Evolutionary conservation across 1,139 yeast species (phyloP).

Genomic region (Scheffersomyces titani): DNA sequence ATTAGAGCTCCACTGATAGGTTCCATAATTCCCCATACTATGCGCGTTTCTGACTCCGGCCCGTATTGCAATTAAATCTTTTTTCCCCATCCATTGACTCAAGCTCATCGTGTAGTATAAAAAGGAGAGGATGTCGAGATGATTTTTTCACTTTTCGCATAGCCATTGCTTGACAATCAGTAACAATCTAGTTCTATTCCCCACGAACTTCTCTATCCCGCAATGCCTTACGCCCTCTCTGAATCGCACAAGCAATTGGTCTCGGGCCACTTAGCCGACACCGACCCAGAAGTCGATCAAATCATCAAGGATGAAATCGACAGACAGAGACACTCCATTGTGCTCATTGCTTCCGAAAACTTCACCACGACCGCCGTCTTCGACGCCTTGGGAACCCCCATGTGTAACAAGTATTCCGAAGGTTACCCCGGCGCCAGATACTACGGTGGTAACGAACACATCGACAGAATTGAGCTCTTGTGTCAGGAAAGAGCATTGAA

Average conservation of each 20-base stretch:
- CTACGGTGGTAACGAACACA: constrained; percentile 91
- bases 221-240: constrained; percentile 62
- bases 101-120: background rate
- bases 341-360: constrained; percentile 93
- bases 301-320: constrained; percentile 86
- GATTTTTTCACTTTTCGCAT: background rate
- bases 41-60: background rate
- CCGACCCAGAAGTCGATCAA: constrained; percentile 81
- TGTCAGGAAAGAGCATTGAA: constrained; percentile 93
- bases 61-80: background rate
- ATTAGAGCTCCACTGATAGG: background rate
- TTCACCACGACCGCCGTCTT: constrained; percentile 96
- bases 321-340: constrained; percentile 94
- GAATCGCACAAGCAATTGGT: constrained; percentile 66
- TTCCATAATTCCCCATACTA: background rate
- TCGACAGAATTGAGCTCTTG: constrained; percentile 87
- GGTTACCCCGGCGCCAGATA: constrained; percentile 90
- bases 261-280: constrained; percentile 67
- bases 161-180: background rate
- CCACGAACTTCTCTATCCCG: background rate
- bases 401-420: constrained; percentile 89
- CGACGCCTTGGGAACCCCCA: constrained; percentile 96
- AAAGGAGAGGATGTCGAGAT: background rate
- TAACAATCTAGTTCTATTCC: background rate
- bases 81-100: constrained; percentile 5